Conservation (phyloP, 169 alveolate genomes). For the Eimeria acervulina region DNA sequence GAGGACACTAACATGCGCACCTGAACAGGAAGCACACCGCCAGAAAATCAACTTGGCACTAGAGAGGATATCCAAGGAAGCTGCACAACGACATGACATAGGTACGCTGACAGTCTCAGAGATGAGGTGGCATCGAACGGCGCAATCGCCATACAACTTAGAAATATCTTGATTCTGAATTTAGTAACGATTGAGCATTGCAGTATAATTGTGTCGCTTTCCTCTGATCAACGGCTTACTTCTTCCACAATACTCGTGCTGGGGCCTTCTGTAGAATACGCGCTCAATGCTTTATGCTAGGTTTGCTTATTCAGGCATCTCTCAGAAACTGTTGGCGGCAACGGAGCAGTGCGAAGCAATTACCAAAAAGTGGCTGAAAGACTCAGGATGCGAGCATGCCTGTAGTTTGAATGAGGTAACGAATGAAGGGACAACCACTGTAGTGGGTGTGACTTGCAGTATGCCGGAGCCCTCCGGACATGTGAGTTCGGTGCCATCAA, state of each 20-base stretch:
- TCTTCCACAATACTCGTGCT: background rate
- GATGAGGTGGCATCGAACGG: background rate
- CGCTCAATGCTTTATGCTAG: background rate
- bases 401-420: background rate
- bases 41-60: constrained; percentile 40
- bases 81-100: background rate
- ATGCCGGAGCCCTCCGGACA: background rate
- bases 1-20: background rate
- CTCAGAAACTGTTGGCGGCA: background rate
- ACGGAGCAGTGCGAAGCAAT: background rate
- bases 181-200: background rate
- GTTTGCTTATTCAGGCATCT: background rate
- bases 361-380: background rate
- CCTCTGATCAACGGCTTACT: background rate
- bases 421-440: background rate
- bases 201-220: background rate
- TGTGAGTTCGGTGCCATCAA: background rate
- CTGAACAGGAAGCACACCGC: constrained; percentile 58
- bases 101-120: background rate
- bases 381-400: background rate
- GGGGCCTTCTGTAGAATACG: background rate
- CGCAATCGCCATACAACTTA: background rate
- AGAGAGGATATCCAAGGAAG: constrained; percentile 32
- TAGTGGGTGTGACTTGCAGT: background rate
- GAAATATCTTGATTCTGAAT: background rate